phyloP scores from a whole-genome alignment of 2,329 filamentous ascomycete species.

The Hortaea sp. region DNA sequence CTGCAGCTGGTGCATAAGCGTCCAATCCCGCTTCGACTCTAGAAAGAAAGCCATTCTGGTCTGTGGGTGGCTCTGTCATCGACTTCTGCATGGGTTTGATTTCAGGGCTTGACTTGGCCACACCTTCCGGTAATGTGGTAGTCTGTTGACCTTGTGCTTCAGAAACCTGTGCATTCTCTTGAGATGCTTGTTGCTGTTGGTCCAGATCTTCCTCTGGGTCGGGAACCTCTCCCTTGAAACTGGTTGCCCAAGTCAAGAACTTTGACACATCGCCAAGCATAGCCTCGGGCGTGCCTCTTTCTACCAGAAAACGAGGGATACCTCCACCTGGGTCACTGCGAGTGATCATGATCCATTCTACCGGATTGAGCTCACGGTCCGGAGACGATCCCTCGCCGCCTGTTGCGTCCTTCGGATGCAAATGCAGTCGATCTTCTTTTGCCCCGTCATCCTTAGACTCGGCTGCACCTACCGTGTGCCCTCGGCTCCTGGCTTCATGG shows the following conservation, averaged over 20 bases:
- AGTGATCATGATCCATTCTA: slow-evolving; percentile 92
- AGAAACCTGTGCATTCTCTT: background rate
- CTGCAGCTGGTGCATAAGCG: slow-evolving; percentile 24
- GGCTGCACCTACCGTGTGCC: slow-evolving; percentile 33
- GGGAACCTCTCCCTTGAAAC: slow-evolving; percentile 35
- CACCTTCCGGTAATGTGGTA: background rate
- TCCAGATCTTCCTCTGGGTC: slow-evolving; percentile 27
- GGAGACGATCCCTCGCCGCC: slow-evolving; percentile 1
- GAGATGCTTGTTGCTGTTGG: slow-evolving; percentile 6
- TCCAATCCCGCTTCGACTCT: slow-evolving; percentile 23
- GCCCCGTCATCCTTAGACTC: slow-evolving; percentile 28
- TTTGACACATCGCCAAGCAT: slow-evolving; percentile 72
- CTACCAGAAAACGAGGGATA: slow-evolving; percentile 84
- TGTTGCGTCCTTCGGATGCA: slow-evolving; percentile 5
- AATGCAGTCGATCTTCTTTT: background rate
- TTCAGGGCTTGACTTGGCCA: background rate
- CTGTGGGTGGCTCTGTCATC: slow-evolving; percentile 1
- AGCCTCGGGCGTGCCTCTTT: slow-evolving; percentile 71
- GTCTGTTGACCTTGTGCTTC: background rate
- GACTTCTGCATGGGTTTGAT: background rate
- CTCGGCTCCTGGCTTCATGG: slow-evolving; percentile 16
- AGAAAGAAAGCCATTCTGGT: slow-evolving; percentile 18
- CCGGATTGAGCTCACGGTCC: slow-evolving; percentile 49
- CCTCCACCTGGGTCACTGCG: slow-evolving; percentile 80
- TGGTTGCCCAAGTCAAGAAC: slow-evolving; percentile 68